Percentiles rank a stretch among this genome's conserved stretches.
These are phyloP conservation scores for Phallus indusiatus DNA, from an alignment of 768 basidiomycete genomes.

Conservation along the genomic window DNA sequence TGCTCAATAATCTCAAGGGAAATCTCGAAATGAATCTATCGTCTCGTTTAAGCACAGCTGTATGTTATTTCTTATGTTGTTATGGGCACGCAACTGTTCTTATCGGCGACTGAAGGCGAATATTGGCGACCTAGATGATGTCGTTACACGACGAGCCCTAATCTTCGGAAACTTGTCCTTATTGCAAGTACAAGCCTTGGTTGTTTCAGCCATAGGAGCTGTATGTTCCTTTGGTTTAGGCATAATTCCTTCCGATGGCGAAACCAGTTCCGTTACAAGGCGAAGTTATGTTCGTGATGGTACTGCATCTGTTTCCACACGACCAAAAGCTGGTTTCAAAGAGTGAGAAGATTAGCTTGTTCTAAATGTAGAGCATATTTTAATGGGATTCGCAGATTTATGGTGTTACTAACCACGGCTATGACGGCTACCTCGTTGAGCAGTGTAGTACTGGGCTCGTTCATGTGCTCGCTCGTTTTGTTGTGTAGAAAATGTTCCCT, in stretches of 20 bases:
- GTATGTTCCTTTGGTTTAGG: constrained; percentile 68
- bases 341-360: constrained; percentile 26
- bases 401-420: constrained; percentile 65
- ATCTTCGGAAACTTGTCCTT: constrained; percentile 76
- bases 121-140: constrained; percentile 81
- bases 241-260: constrained; percentile 37
- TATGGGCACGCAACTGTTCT: neutral
- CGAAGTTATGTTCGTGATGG: constrained; percentile 13
- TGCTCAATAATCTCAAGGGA: constrained; percentile 92
- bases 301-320: constrained; percentile 18
- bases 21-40: constrained; percentile 99
- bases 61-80: constrained; percentile 11
- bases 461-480: constrained; percentile 83
- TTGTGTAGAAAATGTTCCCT: constrained; percentile 63
- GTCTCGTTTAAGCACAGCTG: constrained; percentile 87
- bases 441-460: constrained; percentile 74
- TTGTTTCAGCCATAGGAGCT: constrained; percentile 82
- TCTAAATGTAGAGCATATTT: constrained; percentile 1
- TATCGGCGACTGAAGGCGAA: constrained; percentile 38
- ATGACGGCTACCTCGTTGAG: constrained; percentile 79
- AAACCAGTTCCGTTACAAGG: neutral
- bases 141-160: constrained; percentile 47
- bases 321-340: constrained; percentile 27
- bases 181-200: constrained; percentile 87
- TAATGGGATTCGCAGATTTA: constrained; percentile 37